Evolutionary conservation across 495 filamentous ascomycete genomes (phyloP).

Genomic region (Lasiosphaeria ovina): DNA sequence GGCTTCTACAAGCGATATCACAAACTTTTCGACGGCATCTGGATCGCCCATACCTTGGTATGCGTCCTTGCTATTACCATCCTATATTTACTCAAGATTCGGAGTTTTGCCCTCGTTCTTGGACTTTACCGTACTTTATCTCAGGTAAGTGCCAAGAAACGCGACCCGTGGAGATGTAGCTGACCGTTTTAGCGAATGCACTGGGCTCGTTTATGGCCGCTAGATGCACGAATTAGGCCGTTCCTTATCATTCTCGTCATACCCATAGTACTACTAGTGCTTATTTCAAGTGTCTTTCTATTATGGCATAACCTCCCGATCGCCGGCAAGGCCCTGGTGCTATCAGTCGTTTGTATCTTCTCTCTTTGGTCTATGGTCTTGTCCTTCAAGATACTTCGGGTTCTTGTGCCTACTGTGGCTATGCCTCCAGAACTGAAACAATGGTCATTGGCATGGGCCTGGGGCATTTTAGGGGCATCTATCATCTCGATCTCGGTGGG

Average conservation of each 20-base stretch:
- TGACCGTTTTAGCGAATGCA: background rate
- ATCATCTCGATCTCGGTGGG: background rate
- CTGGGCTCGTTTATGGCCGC: background rate
- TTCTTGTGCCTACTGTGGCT: background rate
- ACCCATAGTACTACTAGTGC: background rate
- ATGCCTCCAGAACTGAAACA: background rate
- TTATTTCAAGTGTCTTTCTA: background rate
- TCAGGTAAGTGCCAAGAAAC: background rate
- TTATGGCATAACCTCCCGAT: background rate
- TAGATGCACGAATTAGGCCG: background rate
- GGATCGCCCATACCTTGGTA: background rate
- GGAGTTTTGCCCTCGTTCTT: background rate
- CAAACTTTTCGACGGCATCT: constrained; percentile 1
- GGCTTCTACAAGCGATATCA: background rate
- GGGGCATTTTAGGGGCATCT: background rate
- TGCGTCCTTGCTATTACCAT: background rate
- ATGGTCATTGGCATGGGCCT: background rate
- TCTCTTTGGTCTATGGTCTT: background rate
- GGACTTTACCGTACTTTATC: background rate
- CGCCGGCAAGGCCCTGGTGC: background rate
- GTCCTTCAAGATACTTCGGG: background rate
- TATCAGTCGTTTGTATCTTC: background rate
- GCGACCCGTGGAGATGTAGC: background rate
- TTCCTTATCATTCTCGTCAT: background rate
- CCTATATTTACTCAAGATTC: background rate